These are phyloP conservation scores for Tephrocybe rancida DNA, from an alignment of 768 basidiomycete genomes.

Conservation along the genomic window DNA sequence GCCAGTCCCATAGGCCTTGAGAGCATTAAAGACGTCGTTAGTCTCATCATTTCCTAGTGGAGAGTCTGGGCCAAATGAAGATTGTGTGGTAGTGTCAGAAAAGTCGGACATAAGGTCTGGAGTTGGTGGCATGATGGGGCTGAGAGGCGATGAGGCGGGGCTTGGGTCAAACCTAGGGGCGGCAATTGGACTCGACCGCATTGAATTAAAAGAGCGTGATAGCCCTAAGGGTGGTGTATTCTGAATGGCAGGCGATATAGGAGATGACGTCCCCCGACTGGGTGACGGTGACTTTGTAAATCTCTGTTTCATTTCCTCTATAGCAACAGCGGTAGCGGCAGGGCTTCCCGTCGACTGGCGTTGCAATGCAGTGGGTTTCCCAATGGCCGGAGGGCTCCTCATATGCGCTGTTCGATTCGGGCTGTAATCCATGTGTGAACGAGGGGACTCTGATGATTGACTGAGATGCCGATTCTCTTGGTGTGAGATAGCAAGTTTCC, in stretches of 20 bases:
- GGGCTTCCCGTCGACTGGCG: slow-evolving; percentile 31
- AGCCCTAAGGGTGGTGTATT: slow-evolving; percentile 2
- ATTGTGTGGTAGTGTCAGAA: slow-evolving; percentile 58
- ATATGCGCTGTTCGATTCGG: slow-evolving; percentile 17
- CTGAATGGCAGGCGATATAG: background rate
- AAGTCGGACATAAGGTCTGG: slow-evolving; percentile 64
- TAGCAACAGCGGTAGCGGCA: slow-evolving; percentile 46
- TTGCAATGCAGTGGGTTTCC: slow-evolving; percentile 17
- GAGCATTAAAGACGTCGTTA: slow-evolving; percentile 23
- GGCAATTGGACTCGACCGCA: slow-evolving; percentile 10
- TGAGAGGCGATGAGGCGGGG: slow-evolving; percentile 6
- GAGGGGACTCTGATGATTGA: slow-evolving; percentile 18
- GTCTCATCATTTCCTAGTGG: slow-evolving; percentile 37
- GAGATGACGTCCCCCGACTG: slow-evolving; percentile 11
- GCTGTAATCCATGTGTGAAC: slow-evolving; percentile 15
- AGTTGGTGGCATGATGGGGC: slow-evolving; percentile 42
- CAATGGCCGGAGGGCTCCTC: slow-evolving; percentile 21
- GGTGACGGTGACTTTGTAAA: slow-evolving; percentile 42
- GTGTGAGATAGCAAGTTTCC: slow-evolving; percentile 22
- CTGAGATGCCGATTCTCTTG: slow-evolving; percentile 26
- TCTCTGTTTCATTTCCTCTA: slow-evolving; percentile 66
- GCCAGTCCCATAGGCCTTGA: slow-evolving; percentile 19
- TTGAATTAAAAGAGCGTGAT: slow-evolving; percentile 23
- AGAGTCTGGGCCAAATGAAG: slow-evolving; percentile 55
- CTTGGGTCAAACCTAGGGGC: slow-evolving; percentile 4